Evolutionary conservation across 805 yeast genomes (phyloP).

Genomic region (Tetrapisispora taiwanensis): DNA sequence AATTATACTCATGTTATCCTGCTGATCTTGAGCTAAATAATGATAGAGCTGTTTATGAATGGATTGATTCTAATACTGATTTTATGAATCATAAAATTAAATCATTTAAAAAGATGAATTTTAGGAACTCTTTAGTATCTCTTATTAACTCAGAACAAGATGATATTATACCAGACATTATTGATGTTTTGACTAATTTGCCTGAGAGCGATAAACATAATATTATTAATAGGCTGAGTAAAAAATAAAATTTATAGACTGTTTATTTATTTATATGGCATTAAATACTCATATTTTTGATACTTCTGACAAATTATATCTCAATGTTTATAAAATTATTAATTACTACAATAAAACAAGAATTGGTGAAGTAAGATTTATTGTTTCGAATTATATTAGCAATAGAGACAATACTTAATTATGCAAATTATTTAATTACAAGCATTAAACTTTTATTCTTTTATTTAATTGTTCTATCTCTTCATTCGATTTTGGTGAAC

Average conservation of each 20-base stretch:
- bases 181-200: constrained; percentile 42
- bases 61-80: constrained; percentile 73
- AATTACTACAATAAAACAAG: too few species aligned
- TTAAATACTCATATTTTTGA: too few species aligned
- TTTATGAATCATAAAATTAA: constrained; percentile 49
- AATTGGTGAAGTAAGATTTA: too few species aligned
- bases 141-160: constrained; percentile 45
- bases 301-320: too few species aligned
- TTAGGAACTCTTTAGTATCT: constrained; percentile 52
- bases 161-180: constrained; percentile 42
- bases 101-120: constrained; percentile 53
- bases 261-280: too few species aligned
- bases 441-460: not conserved
- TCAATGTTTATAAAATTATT: too few species aligned
- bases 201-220: constrained; percentile 45
- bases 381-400: too few species aligned
- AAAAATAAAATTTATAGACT: too few species aligned
- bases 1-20: constrained; percentile 82
- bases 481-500: not conserved
- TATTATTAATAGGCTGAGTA: constrained; percentile 28
- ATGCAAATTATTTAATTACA: not conserved
- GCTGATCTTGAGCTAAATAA: constrained; percentile 53
- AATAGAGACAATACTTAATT: too few species aligned
- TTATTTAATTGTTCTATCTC: not conserved
- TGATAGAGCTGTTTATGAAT: constrained; percentile 69